phyloP scores from a whole-genome alignment of 208 protist genomes.

The Acanthamoeba triangularis region DNA sequence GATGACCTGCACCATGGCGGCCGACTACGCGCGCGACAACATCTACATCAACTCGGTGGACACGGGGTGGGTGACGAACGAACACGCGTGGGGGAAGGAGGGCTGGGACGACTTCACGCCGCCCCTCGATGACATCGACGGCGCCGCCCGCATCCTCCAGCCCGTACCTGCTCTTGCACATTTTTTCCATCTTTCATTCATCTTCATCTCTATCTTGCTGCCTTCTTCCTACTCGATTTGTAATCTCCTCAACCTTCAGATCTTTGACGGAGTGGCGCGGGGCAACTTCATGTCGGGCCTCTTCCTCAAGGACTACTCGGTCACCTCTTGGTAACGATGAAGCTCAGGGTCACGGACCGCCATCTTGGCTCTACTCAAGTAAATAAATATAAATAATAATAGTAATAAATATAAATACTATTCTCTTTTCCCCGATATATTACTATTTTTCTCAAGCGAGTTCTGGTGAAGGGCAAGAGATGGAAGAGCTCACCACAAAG shows the following conservation, averaged over 20 bases:
- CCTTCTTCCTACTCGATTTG: background rate
- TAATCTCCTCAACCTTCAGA: background rate
- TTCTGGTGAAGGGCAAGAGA: background rate
- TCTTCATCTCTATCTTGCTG: background rate
- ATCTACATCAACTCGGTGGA: constrained; percentile 99
- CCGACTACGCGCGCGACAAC: constrained; percentile 92
- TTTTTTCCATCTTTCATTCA: too few species aligned
- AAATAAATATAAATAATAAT: background rate
- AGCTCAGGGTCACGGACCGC: too few species aligned
- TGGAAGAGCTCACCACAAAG: background rate
- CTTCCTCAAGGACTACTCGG: constrained; percentile 52
- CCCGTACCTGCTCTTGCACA: constrained; percentile 90
- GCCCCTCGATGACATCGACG: constrained; percentile 97
- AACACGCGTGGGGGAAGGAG: constrained; percentile 90
- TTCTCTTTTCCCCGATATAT: background rate
- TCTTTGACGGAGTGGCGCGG: background rate
- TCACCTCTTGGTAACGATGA: constrained; percentile 2
- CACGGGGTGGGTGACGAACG: constrained; percentile 96
- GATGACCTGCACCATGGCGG: constrained; percentile 97
- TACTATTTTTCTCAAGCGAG: background rate
- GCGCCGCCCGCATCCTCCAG: constrained; percentile 96
- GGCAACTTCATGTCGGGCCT: constrained; percentile 44
- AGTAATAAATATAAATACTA: too few species aligned
- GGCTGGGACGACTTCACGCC: constrained; percentile 89
- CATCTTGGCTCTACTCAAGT: background rate